Percentiles rank a stretch among this genome's conserved stretches.
These are phyloP conservation scores for Jaltomata sinuosa DNA, from an alignment of 257 asterid genomes.

Conservation along the genomic window DNA sequence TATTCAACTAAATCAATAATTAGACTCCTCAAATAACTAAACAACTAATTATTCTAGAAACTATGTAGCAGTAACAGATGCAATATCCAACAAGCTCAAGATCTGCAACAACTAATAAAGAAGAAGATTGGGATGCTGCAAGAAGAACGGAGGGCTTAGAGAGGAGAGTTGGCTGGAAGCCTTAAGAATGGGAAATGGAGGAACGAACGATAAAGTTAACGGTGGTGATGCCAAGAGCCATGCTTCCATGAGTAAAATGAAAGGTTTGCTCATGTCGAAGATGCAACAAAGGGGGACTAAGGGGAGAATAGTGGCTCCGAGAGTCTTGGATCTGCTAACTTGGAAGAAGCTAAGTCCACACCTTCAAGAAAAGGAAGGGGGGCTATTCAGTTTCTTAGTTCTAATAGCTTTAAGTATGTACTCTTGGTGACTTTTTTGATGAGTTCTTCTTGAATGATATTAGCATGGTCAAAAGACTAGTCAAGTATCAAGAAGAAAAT, in stretches of 20 bases:
- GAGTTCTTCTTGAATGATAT: background rate
- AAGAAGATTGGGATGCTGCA: conserved; percentile 93
- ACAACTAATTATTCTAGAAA: no score
- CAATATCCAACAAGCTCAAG: no score
- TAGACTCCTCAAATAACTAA: no score
- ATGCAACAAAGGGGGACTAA: conserved; percentile 46
- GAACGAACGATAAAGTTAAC: conserved; percentile 22
- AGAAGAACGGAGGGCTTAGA: conserved; percentile 73
- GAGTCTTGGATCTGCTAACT: conserved; percentile 57
- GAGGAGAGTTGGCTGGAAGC: conserved; percentile 85
- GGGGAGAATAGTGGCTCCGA: conserved; percentile 77
- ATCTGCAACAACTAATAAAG: conserved; percentile 56
- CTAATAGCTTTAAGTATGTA: background rate
- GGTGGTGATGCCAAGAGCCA: conserved; percentile 25
- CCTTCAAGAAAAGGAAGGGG: conserved; percentile 67
- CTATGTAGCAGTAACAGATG: no score
- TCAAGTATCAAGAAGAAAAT: conserved; percentile 1
- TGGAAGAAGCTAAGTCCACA: conserved; percentile 57
- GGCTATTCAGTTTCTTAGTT: conserved; percentile 73
- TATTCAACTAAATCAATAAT: no score
- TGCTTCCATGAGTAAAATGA: conserved; percentile 50
- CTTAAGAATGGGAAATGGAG: conserved; percentile 51
- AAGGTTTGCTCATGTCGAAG: conserved; percentile 57
- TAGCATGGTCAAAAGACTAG: conserved; percentile 10
- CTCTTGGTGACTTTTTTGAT: background rate